Evolutionary conservation across 2,329 filamentous ascomycete genomes (phyloP).

Genomic region (Pyrenochaeta sp.): DNA sequence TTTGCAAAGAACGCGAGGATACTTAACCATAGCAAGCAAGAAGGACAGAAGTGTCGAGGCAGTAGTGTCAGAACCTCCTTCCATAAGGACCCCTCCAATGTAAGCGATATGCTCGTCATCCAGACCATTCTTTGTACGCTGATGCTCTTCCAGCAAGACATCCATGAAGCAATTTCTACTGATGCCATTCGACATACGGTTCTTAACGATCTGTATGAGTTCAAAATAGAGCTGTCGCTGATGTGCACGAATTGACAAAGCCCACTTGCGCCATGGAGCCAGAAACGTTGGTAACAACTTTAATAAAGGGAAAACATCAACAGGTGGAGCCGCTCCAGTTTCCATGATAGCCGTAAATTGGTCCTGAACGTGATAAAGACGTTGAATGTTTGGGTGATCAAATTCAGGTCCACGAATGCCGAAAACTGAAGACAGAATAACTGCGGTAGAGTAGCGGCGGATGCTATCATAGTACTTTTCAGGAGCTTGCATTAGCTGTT

Average conservation of each 20-base stretch:
- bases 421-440: conserved; percentile 23
- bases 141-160: too few relatives aligned
- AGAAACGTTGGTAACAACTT: conserved; percentile 28
- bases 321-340: conserved; percentile 30
- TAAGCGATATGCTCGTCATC: conserved; percentile 34
- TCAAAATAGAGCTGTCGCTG: too few relatives aligned
- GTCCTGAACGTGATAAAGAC: too few relatives aligned
- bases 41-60: conserved; percentile 28
- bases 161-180: too few relatives aligned
- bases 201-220: too few relatives aligned
- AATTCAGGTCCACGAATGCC: not conserved
- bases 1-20: conserved; percentile 27
- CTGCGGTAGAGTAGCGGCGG: too few relatives aligned
- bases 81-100: conserved; percentile 33
- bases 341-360: conserved; percentile 23
- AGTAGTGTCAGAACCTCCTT: conserved; percentile 44
- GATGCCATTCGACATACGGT: too few relatives aligned
- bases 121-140: too few relatives aligned
- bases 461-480: too few relatives aligned
- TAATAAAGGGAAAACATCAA: conserved; percentile 36
- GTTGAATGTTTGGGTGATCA: not conserved
- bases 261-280: conserved; percentile 22
- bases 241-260: too few relatives aligned
- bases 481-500: too few relatives aligned
- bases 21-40: conserved; percentile 31